Percentiles rank a stretch among this genome's conserved stretches.
Conservation (phyloP, 352 stramenopile species). For the Phytophthora palmivora region DNA sequence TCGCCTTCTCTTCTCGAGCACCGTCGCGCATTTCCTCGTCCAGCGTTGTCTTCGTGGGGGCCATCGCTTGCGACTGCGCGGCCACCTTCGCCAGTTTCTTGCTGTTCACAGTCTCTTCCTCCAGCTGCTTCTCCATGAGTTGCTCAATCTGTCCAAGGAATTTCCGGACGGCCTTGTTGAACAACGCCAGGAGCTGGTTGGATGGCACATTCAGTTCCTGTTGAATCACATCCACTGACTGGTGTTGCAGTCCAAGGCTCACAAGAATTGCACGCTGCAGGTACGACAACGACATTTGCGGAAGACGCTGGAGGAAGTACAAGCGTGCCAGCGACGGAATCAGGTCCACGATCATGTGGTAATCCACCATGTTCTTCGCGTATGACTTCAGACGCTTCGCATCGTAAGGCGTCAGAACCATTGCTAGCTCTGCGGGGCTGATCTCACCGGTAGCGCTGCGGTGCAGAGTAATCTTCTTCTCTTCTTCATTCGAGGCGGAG, state of each 20-base stretch:
- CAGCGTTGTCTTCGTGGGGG: conserved; percentile 84
- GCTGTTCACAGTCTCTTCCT: conserved; percentile 70
- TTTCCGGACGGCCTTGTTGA: conserved; percentile 97
- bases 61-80: conserved; percentile 77
- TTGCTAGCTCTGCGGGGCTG: conserved; percentile 87
- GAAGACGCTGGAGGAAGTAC: conserved; percentile 96
- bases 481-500: conserved; percentile 13
- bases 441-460: conserved; percentile 84
- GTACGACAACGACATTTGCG: conserved; percentile 93
- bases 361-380: conserved; percentile 98
- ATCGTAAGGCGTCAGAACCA: conserved; percentile 97
- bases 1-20: conserved; percentile 79
- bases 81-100: conserved; percentile 67
- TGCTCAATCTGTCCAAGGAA: conserved; percentile 84
- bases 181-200: conserved; percentile 97
- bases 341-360: conserved; percentile 99
- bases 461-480: conserved; percentile 45
- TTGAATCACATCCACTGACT: conserved; percentile 94
- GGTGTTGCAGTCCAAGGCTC: conserved; percentile 94
- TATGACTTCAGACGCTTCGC: conserved; percentile 98
- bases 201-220: conserved; percentile 94
- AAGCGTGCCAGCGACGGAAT: conserved; percentile 94
- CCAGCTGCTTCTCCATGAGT: conserved; percentile 84
- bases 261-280: conserved; percentile 96
- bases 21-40: conserved; percentile 79